Base-by-base conservation (phyloP, 2,329 filamentous ascomycete species). In the Scolecobasidium constrictum region DNA sequence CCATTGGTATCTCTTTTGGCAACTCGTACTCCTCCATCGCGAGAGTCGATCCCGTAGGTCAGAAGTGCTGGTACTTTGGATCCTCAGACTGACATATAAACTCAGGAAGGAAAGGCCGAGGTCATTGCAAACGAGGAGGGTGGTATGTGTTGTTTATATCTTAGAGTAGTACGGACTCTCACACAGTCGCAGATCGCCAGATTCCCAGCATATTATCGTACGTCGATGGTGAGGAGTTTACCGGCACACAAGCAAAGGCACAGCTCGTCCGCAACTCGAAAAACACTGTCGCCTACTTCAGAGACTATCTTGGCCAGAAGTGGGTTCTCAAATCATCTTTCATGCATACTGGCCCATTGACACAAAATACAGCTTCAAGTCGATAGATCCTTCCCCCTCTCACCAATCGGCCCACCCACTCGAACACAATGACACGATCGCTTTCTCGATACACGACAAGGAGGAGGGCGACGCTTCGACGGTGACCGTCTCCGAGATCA, bases 101-200 rank as follows among this genome's bases (percentile, higher is more conserved):
- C 49, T 48, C 49, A 76, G 73, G 90, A 96, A 58, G 90, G 93
- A 66, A 94, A 93, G 72, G 82, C 87, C 50, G 86, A 95, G 63
- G 90, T 98, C 50, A 96, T 98, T 68, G 92, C 92, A 59, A 96
- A 98, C 68, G 92, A 96, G 71, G 92, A 96, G 60, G 92, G 92
- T 73, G 86, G 86, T 87, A 62, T 58, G 78, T 66, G n/a, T n/a
- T 18, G 13, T 17, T 23, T 38, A 34, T 16, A 28, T 15, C 7
- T 28, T 6, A 41, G 5, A n/a, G 19, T 5, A 5, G 19, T 6
- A 5, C 43, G 40, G 21, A 42, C 37, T 46, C 46, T 41, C 3
- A 16, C 6, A 11, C n/a, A 9, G 31, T 23, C 51, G 19, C 42
- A 90, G 92, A 98, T 67, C 88, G 92, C 64, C 90, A 96, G 65